Evolutionary conservation across 495 filamentous ascomycete genomes (phyloP), one percentile per base, ranked within the genome.

Genomic region (Aspergillus sclerotioniger): DNA sequence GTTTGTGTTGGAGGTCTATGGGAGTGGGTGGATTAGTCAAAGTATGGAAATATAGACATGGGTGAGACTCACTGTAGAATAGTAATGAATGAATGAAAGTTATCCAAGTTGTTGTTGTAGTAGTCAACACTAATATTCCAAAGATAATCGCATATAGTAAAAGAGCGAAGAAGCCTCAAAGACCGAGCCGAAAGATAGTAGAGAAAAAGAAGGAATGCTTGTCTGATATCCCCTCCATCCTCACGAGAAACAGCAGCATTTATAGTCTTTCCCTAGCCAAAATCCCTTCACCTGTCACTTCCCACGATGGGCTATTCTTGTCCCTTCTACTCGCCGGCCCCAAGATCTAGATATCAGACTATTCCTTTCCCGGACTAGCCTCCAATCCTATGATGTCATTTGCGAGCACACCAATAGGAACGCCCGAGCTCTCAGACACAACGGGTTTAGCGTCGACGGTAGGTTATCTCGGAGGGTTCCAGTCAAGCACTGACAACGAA

Each of bases 371-470:
- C 4, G 53, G 53, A 9, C 51, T 60, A 56, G 58, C 28, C 6
- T 8, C 0, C 7, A 4, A n/a, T 28, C 1, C 44, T 41, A n/a
- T 56, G 53, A 60, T 43, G 58, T 60, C 58, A 60, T 60, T 56
- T 35, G 58, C 58, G 53, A 60, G 53, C 53, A 9, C 53, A 31
- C 58, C 53, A 60, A 60, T 60, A 17, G 35, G 47, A 39, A 19
- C 17, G 29, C 20, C 32, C n/a, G 20, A 28, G 8, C 1, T 1
- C 13, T n/a, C 37, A 41, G 37, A 13, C 12, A n/a, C 37, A 41
- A 41, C 3, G 8, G 37, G 37, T 41, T 41, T 41, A 41, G 37
- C 13, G 37, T n/a, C n/a, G 37, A 41, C 37, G 13, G 8, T 41
- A n/a, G 37, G 37, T 12, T 15, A 12, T 37, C 33, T 37, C 33